A percentile compares a stretch with the other conserved stretches of the same genome.
These are phyloP conservation scores for Nakazawaea molendinolei DNA, from an alignment of 805 yeast genomes.

Conservation along the genomic window DNA sequence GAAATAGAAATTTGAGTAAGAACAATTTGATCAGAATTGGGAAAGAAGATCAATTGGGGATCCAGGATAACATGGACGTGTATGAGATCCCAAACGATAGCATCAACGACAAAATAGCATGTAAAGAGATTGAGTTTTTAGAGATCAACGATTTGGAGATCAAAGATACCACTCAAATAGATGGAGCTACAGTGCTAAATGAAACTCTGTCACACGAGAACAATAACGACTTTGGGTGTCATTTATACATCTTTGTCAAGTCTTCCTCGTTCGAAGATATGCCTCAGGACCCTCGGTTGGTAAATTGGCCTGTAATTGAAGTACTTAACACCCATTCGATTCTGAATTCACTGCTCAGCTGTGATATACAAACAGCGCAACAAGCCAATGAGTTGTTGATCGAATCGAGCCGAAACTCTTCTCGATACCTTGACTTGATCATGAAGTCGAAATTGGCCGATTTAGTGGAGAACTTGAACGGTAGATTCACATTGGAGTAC, in stretches of 20 bases:
- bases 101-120: conserved; percentile 14
- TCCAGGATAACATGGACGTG: conserved; percentile 7
- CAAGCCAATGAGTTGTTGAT: conserved; percentile 23
- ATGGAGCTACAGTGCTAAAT: conserved; percentile 14
- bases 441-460: conserved; percentile 22
- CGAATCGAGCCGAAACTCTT: conserved; percentile 20
- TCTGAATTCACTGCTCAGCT: conserved; percentile 8
- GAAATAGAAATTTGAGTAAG: conserved; percentile 7
- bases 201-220: background rate
- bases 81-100: conserved; percentile 1
- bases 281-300: conserved; percentile 12
- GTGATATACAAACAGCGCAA: conserved; percentile 21
- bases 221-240: conserved; percentile 15
- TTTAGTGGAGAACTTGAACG: conserved; percentile 20
- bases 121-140: conserved; percentile 21
- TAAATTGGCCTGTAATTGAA: conserved; percentile 21
- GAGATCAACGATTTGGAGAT: conserved; percentile 18
- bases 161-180: conserved; percentile 12
- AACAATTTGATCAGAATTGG: conserved; percentile 11
- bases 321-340: conserved; percentile 16
- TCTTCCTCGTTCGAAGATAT: conserved; percentile 16
- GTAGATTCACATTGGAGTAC: conserved; percentile 24
- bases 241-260: conserved; percentile 23
- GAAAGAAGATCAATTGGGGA: background rate
- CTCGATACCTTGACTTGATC: conserved; percentile 20